phyloP scores from a whole-genome alignment of 139 green algal species.

The Micromonas commoda region DNA sequence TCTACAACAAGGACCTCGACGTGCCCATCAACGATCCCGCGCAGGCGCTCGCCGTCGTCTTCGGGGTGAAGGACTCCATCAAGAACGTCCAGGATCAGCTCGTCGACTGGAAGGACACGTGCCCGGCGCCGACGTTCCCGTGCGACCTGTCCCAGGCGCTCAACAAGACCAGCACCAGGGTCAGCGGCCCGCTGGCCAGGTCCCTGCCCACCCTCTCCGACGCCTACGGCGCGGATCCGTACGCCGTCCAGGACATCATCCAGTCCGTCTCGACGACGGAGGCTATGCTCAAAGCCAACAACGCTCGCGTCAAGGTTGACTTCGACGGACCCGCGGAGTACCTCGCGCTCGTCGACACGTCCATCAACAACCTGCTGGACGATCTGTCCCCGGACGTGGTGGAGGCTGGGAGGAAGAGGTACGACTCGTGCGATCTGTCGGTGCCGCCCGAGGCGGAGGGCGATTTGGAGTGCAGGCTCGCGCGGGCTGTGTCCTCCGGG shows the following conservation, averaged over 20 bases:
- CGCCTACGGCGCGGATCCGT: slow-evolving; percentile 10
- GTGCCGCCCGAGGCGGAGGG: background rate
- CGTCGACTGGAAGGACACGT: background rate
- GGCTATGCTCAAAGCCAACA: slow-evolving; percentile 11
- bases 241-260: background rate
- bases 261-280: background rate
- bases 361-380: background rate
- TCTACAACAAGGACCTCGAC: slow-evolving; percentile 14
- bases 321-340: background rate
- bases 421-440: background rate
- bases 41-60: background rate
- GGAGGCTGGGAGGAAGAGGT: background rate
- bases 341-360: background rate
- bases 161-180: background rate
- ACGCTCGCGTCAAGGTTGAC: slow-evolving; percentile 20
- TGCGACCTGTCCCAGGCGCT: slow-evolving; percentile 14
- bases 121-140: background rate
- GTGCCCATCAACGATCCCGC: background rate
- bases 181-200: background rate
- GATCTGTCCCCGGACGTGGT: background rate
- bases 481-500: background rate
- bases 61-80: background rate
- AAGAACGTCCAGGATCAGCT: background rate
- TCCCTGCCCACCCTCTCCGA: slow-evolving; percentile 3
- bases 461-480: background rate